Percentiles rank a stretch among this genome's conserved stretches.
phyloP scores from a whole-genome alignment of 495 filamentous ascomycete genomes.

The Penicillium lividum region DNA sequence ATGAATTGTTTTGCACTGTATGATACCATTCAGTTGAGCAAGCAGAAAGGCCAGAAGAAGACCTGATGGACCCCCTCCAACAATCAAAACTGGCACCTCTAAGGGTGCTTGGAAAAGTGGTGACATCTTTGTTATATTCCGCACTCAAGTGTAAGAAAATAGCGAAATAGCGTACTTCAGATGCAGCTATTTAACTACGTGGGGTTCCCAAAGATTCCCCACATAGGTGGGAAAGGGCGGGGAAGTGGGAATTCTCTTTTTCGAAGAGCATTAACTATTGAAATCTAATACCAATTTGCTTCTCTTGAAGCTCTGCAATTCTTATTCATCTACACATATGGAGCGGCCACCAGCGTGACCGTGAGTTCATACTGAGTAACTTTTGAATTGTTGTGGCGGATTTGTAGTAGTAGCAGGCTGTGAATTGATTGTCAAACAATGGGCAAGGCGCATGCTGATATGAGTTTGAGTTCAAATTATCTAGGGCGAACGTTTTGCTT shows the following conservation, averaged over 20 bases:
- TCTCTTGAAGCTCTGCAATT: no score
- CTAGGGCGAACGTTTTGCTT: no score
- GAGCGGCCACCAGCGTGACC: no score
- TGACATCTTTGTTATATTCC: background rate
- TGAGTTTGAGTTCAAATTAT: no score
- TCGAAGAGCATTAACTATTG: no score
- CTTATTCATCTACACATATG: no score
- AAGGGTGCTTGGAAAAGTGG: constrained; percentile 1
- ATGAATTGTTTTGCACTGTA: background rate
- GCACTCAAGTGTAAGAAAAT: background rate
- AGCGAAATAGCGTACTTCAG: background rate
- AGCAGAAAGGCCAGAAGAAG: constrained; percentile 13
- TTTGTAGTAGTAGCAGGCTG: no score
- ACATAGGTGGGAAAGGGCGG: constrained; percentile 4
- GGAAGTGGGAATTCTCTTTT: constrained; percentile 23
- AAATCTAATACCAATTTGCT: no score
- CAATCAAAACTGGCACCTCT: constrained; percentile 8
- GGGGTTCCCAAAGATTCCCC: background rate
- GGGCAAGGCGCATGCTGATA: no score
- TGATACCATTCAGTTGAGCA: constrained; percentile 1
- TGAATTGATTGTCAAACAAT: no score
- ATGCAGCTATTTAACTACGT: background rate
- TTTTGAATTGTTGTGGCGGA: no score
- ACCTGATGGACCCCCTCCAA: constrained; percentile 12
- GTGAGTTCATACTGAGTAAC: no score